These are phyloP conservation scores for Diaporthe eres DNA, from an alignment of 2,329 filamentous ascomycete genomes.

Conservation along the genomic window DNA sequence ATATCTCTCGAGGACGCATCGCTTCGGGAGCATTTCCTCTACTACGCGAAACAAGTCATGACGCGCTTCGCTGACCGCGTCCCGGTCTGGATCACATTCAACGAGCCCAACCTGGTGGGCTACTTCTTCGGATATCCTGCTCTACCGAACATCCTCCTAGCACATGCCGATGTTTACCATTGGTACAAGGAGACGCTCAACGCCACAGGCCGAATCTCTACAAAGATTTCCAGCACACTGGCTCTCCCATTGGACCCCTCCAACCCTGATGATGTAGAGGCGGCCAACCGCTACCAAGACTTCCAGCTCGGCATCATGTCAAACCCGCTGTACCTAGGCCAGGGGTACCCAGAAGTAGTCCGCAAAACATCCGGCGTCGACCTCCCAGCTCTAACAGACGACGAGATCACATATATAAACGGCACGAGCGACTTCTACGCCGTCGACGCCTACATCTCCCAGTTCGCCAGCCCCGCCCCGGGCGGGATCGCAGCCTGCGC, in stretches of 20 bases:
- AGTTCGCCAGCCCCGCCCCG: neutral
- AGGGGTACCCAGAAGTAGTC: conserved; percentile 13
- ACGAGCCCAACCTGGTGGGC: conserved; percentile 8
- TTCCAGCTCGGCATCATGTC: conserved; percentile 28
- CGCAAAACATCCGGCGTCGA: neutral
- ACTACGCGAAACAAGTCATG: conserved; percentile 32
- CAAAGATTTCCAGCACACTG: neutral
- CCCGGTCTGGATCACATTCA: conserved; percentile 12
- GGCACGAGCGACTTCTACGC: conserved; percentile 29
- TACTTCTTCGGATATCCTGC: conserved; percentile 6
- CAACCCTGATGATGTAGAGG: conserved; percentile 5
- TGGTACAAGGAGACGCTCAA: conserved; percentile 28
- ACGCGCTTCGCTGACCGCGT: conserved; percentile 11
- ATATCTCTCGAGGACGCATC: neutral
- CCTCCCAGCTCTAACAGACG: neutral
- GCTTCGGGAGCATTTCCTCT: conserved; percentile 25
- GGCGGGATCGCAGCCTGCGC: conserved; percentile 22
- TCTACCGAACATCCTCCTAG: conserved; percentile 12
- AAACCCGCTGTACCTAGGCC: neutral
- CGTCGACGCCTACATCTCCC: conserved; percentile 21
- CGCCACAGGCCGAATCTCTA: neutral
- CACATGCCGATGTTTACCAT: conserved; percentile 17
- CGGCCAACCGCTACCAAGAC: conserved; percentile 9
- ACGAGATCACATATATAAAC: conserved; percentile 1
- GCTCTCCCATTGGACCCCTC: neutral